A percentile compares a stretch with the other conserved stretches of the same genome.
Evolutionary conservation across 2,329 filamentous ascomycete species (phyloP).

Genomic region (Hypoxylon sp.): DNA sequence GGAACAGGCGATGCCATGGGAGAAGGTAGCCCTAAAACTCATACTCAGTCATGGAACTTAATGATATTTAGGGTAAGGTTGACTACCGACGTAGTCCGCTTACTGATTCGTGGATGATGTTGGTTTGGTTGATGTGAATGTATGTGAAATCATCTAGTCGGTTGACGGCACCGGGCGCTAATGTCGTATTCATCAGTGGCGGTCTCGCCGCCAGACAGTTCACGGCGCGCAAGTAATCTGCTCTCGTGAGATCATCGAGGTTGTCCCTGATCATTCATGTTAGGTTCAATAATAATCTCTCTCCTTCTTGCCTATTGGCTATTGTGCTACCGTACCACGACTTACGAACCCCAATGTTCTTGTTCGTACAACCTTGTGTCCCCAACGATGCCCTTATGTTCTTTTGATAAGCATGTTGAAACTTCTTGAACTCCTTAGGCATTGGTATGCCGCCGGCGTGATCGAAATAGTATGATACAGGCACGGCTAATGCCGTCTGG

Average conservation of each 20-base stretch:
- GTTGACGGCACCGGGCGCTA: conserved; percentile 38
- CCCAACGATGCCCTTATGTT: conserved; percentile 35
- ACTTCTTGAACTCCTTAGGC: conserved; percentile 33
- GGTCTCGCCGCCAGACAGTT: conserved; percentile 41
- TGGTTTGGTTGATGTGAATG: conserved; percentile 46
- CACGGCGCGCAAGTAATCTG: conserved; percentile 43
- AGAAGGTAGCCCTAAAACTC: conserved; percentile 41
- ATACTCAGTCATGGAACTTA: neutral
- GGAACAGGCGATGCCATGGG: conserved; percentile 44
- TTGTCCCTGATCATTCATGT: conserved; percentile 35
- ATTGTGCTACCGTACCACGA: conserved; percentile 39
- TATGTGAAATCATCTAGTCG: conserved; percentile 45
- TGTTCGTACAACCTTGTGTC: conserved; percentile 28
- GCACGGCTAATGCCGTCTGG: conserved; percentile 24
- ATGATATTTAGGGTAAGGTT: neutral
- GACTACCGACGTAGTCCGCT: neutral
- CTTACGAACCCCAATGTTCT: conserved; percentile 33
- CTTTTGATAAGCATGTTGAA: conserved; percentile 38
- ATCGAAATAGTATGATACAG: conserved; percentile 2
- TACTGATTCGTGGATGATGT: conserved; percentile 44
- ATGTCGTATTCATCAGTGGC: conserved; percentile 27
- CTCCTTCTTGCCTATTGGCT: neutral
- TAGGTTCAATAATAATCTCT: neutral
- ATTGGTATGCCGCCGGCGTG: conserved; percentile 32
- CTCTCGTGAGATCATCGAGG: conserved; percentile 30